Evolutionary conservation across 140 eudicot species (phyloP), one percentile per base, ranked within the genome.

Genomic region (Flaveria floridana): DNA sequence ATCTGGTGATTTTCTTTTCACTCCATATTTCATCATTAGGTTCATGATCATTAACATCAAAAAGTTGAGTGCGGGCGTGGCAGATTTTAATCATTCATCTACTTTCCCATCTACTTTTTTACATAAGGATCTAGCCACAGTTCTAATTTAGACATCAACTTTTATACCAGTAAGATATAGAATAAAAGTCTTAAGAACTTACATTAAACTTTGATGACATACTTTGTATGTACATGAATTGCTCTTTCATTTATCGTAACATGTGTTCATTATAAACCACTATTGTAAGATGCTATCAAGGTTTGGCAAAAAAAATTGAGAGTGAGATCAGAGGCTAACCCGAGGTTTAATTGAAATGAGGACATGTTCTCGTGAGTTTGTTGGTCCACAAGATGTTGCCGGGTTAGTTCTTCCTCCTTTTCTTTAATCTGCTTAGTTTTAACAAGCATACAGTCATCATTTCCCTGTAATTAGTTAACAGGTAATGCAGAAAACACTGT

Each of bases 371-470:
- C 76, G 68, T 50, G 79, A 68, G 67, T 81, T 68, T 66, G 80
- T 6, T 79, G 81, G 74, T 78, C 86, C 71, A 23, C 3, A 0
- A 11, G 55, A 30, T 37, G 70, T 67, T 57, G 64, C 68, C 74
- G 64, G 15, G 79, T 65, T 41, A 77, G 14, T 19, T 72, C 86
- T 70, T 84, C 78, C 82, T 80, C 87, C 82, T 75, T 85, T 61
- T 74, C 86, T 81, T 82, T 85, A 18, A 80, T 77, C 92, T 84
- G 81, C 75, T 61, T 2, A 28, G 65, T 46, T 26, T 66, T 6
- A 42, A 19, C 7, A 28, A 65, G 50, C n/a, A 26, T 20, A 48
- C 13, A 48, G 53, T 2, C 16, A 48, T 48, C 55, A 48, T 44
- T 9, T 9, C 13, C 50, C 13, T 44, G 14, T 14, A 7, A 7